phyloP scores from a whole-genome alignment of 2,329 filamentous ascomycete species.

The Aureobasidium sp. region DNA sequence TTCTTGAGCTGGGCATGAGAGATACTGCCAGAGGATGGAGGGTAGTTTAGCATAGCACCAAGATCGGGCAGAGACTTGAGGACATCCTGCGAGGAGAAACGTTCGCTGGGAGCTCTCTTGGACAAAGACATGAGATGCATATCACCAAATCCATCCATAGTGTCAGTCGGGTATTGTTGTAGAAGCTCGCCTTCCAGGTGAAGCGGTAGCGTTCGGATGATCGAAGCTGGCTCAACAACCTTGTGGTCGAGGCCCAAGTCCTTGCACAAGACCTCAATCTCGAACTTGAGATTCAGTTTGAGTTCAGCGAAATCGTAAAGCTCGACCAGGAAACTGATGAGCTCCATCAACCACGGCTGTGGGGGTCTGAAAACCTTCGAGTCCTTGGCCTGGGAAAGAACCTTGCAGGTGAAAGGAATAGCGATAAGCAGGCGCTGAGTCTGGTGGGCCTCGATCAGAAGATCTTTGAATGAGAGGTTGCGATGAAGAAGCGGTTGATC shows the following conservation, averaged over 20 bases:
- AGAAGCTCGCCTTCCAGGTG: constrained; percentile 22
- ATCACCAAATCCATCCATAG: constrained; percentile 69
- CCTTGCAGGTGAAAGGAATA: constrained; percentile 96
- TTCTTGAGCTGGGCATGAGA: constrained; percentile 55
- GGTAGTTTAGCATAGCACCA: constrained; percentile 67
- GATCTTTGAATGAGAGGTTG: constrained; percentile 94
- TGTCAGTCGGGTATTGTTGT: constrained; percentile 34
- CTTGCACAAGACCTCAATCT: constrained; percentile 95
- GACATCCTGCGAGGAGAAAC: constrained; percentile 68
- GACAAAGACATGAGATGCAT: constrained; percentile 60
- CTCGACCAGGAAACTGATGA: constrained; percentile 82
- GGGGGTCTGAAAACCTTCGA: constrained; percentile 89
- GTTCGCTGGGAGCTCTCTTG: constrained; percentile 53
- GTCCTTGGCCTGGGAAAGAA: constrained; percentile 71
- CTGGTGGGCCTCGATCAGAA: constrained; percentile 87
- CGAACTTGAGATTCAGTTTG: constrained; percentile 95
- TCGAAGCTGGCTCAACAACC: constrained; percentile 74
- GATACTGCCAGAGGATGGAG: constrained; percentile 66
- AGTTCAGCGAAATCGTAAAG: constrained; percentile 88
- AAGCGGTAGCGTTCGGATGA: constrained; percentile 51
- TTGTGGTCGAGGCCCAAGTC: constrained; percentile 88
- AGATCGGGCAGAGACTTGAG: constrained; percentile 78
- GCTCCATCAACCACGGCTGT: constrained; percentile 97
- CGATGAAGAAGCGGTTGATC: constrained; percentile 93
- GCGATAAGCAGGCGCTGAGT: constrained; percentile 85